Conservation (phyloP, 441 rosid species). For the Pelargonium australe region DNA sequence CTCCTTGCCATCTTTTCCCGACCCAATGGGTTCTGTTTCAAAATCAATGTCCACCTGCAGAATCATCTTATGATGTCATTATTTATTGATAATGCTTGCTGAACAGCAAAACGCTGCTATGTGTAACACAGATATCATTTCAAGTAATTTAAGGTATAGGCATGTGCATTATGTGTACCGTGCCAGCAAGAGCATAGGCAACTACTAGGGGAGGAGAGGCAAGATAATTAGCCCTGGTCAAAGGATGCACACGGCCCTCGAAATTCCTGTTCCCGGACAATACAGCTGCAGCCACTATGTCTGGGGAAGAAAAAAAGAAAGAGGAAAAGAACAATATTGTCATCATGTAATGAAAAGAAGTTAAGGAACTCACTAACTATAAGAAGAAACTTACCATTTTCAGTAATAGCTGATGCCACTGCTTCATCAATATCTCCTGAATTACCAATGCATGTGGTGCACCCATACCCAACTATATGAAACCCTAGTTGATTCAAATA, state of each 20-base stretch:
- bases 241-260: slow-evolving; percentile 91
- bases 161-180: slow-evolving; percentile 34
- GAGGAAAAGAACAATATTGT: neutral
- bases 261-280: slow-evolving; percentile 88
- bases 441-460: slow-evolving; percentile 93
- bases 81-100: neutral
- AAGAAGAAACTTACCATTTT: slow-evolving; percentile 47
- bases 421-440: slow-evolving; percentile 86
- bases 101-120: neutral
- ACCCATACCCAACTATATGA: slow-evolving; percentile 84
- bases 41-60: slow-evolving; percentile 80
- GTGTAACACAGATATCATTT: neutral
- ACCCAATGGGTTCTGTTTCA: slow-evolving; percentile 66
- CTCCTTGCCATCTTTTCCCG: slow-evolving; percentile 60
- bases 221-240: slow-evolving; percentile 92
- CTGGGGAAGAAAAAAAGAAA: slow-evolving; percentile 27
- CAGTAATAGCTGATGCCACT: slow-evolving; percentile 75
- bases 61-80: slow-evolving; percentile 13
- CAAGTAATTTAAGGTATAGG: neutral
- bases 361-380: neutral
- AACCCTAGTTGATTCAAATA: slow-evolving; percentile 84
- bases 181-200: slow-evolving; percentile 95
- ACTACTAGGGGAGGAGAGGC: slow-evolving; percentile 95
- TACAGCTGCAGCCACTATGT: slow-evolving; percentile 89
- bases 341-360: neutral